These are phyloP conservation scores for Boletus barrowsii DNA, from an alignment of 768 basidiomycete genomes.

Conservation along the genomic window DNA sequence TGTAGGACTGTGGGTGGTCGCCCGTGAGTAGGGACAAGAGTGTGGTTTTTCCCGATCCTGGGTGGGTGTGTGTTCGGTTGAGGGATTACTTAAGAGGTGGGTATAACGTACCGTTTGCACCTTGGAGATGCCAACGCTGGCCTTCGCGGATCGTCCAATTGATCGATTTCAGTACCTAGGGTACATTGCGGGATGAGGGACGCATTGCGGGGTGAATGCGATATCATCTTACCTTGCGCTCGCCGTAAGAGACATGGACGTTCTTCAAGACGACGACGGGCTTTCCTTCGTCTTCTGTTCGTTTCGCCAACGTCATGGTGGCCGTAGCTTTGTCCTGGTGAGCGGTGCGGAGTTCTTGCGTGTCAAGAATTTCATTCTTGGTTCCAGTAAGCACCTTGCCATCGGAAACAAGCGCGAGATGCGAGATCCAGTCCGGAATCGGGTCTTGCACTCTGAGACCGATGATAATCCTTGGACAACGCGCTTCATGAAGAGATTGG, in stretches of 20 bases:
- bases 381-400: conserved; percentile 50
- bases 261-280: conserved; percentile 59
- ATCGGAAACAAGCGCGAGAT: conserved; percentile 54
- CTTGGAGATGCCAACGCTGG: conserved; percentile 87
- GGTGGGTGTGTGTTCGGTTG: too few relatives aligned
- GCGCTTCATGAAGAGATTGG: conserved; percentile 45
- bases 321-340: neutral
- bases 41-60: conserved; percentile 94
- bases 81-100: neutral
- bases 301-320: neutral
- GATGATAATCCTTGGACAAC: conserved; percentile 59
- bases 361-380: conserved; percentile 43
- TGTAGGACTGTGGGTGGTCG: conserved; percentile 94
- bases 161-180: conserved; percentile 70
- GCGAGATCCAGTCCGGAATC: conserved; percentile 69
- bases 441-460: conserved; percentile 68
- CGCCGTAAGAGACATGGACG: conserved; percentile 69
- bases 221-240: conserved; percentile 47
- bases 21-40: conserved; percentile 87
- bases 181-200: neutral
- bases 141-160: conserved; percentile 81
- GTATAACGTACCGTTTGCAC: conserved; percentile 66
- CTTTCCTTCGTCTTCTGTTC: conserved; percentile 22
- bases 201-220: neutral
- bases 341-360: conserved; percentile 12